These are phyloP conservation scores for Cercospora nicotianae DNA, from an alignment of 2,329 filamentous ascomycete genomes.

Conservation along the genomic window DNA sequence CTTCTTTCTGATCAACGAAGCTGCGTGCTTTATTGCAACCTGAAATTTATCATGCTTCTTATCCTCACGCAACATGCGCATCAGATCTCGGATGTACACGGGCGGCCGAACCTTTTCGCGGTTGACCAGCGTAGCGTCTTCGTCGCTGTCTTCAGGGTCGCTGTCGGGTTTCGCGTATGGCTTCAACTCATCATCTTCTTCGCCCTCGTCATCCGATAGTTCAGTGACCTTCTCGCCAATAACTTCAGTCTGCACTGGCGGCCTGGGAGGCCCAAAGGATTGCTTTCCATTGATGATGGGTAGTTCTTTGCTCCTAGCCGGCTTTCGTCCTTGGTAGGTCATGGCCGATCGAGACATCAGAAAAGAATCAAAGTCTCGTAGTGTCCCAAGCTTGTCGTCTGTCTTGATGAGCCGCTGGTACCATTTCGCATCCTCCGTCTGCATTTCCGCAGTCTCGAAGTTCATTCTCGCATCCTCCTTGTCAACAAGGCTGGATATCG, in stretches of 20 bases:
- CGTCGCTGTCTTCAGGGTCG: slow-evolving; percentile 87
- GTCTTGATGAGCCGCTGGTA: slow-evolving; percentile 67
- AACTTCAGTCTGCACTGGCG: slow-evolving; percentile 35
- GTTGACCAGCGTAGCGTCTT: slow-evolving; percentile 83
- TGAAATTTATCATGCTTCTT: slow-evolving; percentile 84
- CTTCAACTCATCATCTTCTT: slow-evolving; percentile 64
- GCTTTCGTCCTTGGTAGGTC: background rate
- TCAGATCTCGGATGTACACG: slow-evolving; percentile 86
- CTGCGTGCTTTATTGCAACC: slow-evolving; percentile 73
- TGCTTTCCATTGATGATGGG: slow-evolving; percentile 34
- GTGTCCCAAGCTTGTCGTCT: slow-evolving; percentile 62
- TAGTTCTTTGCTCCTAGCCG: slow-evolving; percentile 13
- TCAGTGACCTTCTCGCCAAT: slow-evolving; percentile 38
- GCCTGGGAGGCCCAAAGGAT: slow-evolving; percentile 35
- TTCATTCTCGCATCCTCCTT: slow-evolving; percentile 69
- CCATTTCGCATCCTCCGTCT: slow-evolving; percentile 70
- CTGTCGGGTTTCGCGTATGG: slow-evolving; percentile 84
- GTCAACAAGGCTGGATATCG: slow-evolving; percentile 65
- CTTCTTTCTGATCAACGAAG: slow-evolving; percentile 82
- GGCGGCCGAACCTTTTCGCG: slow-evolving; percentile 80
- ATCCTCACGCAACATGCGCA: slow-evolving; percentile 73
- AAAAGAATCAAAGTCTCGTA: slow-evolving; percentile 51
- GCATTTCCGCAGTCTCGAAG: slow-evolving; percentile 80
- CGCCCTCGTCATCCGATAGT: slow-evolving; percentile 43
- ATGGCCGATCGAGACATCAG: slow-evolving; percentile 21